Base-by-base conservation (phyloP, 2,329 filamentous ascomycete genomes). In the Trichoderma sp. region DNA sequence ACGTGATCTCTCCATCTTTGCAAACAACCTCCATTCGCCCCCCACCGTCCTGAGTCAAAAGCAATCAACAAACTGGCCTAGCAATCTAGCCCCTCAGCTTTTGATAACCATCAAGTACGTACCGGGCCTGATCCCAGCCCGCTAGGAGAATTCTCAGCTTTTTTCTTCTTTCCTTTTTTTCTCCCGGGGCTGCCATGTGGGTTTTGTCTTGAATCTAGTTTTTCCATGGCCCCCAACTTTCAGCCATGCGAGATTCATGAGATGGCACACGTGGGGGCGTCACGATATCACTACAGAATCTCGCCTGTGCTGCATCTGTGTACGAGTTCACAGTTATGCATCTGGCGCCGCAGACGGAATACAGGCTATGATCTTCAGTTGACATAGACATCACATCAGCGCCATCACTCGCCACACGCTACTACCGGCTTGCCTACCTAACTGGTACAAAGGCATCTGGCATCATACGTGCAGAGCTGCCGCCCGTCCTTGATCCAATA, bases 181-280 rank as follows among this genome's bases (percentile, higher is more conserved):
- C 20, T 23, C n/a, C 43, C 43, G n/a, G n/a, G 20, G 47, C 20
- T 30, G 13, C 28, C 30, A 13, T 59, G 57, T 59, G 57, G 57
- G 28, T 20, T 59, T 13, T 15, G 4, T 6, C 17, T 17, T 43
- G 39, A 43, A 23, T 58, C 34, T 43, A 17, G n/a, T 13, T 47
- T 23, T 28, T 34, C 36, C 39, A 34, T 57, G 66, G 36, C 36
- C 55, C 66, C 57, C 66, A 68, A 68, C 47, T 6, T 47, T 26
- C 13, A 61, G 53, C 55, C 55, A 68, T 61, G 66, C 66, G 28
- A 68, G 55, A 61, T 68, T 68, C 66, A 61, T 47, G 36, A 61
- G 66, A 59, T 47, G 47, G 30, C 28, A 26, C 57, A 32, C 36
- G 66, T 61, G 66, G 66, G 55, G 66, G 55, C 34, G 34, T 43